These are phyloP conservation scores for Lagenidium giganteum DNA, from an alignment of 352 stramenopile genomes.

Conservation along the genomic window DNA sequence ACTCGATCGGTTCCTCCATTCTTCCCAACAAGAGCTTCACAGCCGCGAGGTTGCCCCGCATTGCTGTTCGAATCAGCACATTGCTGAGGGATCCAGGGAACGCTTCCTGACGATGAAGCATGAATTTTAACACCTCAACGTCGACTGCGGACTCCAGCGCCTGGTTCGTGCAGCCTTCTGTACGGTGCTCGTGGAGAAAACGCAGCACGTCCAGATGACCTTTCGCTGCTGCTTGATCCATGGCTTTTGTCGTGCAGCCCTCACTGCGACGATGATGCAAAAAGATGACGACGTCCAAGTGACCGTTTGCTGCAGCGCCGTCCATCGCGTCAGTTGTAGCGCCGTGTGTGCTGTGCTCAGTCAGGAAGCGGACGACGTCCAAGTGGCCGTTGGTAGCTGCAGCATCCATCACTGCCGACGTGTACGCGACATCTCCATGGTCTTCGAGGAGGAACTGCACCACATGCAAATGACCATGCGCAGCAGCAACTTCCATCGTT, in stretches of 20 bases:
- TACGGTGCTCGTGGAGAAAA: conserved; percentile 15
- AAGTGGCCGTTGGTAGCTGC: conserved; percentile 2
- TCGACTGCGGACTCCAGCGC: too few species aligned
- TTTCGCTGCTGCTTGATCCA: conserved; percentile 7
- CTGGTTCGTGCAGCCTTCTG: neutral
- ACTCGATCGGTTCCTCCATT: too few species aligned
- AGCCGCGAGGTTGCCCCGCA: conserved; percentile 5
- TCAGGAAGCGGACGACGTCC: conserved; percentile 9
- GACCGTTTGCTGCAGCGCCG: conserved; percentile 18
- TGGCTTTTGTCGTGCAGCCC: neutral
- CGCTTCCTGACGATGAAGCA: too few species aligned
- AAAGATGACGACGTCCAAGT: conserved; percentile 8
- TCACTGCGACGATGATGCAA: too few species aligned
- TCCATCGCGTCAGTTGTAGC: conserved; percentile 15
- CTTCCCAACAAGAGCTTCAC: too few species aligned
- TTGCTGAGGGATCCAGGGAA: too few species aligned
- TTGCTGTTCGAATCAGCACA: too few species aligned
- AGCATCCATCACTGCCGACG: neutral
- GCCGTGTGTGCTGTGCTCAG: too few species aligned
- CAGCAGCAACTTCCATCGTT: too few species aligned
- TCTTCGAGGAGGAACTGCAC: conserved; percentile 38
- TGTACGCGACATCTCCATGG: too few species aligned
- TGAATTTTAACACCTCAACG: too few species aligned
- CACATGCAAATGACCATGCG: conserved; percentile 35
- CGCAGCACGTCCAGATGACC: conserved; percentile 12